Conservation (phyloP, 2,329 filamentous ascomycete species). For the Talaromyces sp. region DNA sequence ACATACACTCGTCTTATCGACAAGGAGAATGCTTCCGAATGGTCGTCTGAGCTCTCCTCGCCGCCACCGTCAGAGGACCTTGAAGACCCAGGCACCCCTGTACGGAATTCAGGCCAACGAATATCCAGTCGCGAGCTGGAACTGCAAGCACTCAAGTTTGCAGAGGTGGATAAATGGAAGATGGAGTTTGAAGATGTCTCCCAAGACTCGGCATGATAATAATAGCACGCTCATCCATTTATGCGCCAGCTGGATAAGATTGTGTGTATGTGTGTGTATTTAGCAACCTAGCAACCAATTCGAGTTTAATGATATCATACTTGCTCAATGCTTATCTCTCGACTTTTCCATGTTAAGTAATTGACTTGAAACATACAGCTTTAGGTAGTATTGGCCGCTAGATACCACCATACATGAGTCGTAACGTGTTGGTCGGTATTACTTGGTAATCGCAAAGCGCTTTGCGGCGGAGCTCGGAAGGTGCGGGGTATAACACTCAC, state of each 20-base stretch:
- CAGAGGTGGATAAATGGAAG: slow-evolving; percentile 38
- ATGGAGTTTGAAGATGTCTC: slow-evolving; percentile 41
- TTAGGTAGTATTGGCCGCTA: background rate
- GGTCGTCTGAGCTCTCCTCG: slow-evolving; percentile 30
- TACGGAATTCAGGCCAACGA: slow-evolving; percentile 10
- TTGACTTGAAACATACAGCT: background rate
- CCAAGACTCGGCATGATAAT: background rate
- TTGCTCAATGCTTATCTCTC: background rate
- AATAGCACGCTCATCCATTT: background rate
- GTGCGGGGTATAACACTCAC: background rate
- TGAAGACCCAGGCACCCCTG: slow-evolving; percentile 17
- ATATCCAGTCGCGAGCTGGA: slow-evolving; percentile 33
- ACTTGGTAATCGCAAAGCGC: background rate
- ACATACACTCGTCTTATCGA: slow-evolving; percentile 17
- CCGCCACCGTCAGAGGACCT: slow-evolving; percentile 22
- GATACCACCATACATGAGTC: background rate
- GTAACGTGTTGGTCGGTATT: background rate
- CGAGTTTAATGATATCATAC: background rate
- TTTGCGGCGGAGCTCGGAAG: background rate
- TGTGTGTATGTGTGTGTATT: background rate
- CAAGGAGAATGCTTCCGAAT: slow-evolving; percentile 26
- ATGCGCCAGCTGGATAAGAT: background rate
- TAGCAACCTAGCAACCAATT: background rate
- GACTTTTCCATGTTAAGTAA: background rate
- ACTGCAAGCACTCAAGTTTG: slow-evolving; percentile 33